Conservation (phyloP, 2,329 filamentous ascomycete genomes). For the Nemania sp. region DNA sequence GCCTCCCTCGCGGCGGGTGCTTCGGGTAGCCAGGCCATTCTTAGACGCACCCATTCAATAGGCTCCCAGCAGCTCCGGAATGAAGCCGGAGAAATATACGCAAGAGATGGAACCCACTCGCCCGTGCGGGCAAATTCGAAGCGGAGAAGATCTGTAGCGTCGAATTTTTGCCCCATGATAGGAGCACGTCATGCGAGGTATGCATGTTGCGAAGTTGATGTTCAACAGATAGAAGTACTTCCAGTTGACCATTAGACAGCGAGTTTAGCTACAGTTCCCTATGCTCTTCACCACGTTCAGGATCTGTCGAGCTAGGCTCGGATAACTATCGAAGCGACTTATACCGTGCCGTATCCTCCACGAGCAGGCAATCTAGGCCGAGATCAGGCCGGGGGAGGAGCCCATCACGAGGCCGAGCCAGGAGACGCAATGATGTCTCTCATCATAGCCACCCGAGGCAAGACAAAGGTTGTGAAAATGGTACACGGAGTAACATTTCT, state of each 20-base stretch:
- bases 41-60: conserved; percentile 17
- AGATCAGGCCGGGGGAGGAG: conserved; percentile 10
- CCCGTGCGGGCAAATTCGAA: conserved; percentile 25
- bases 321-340: not conserved
- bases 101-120: conserved; percentile 8
- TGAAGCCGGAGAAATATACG: not conserved
- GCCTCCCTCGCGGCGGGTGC: conserved; percentile 1
- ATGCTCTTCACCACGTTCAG: not conserved
- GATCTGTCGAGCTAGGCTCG: conserved; percentile 10
- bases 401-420: conserved; percentile 13
- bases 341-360: not conserved
- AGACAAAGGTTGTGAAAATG: conserved; percentile 1
- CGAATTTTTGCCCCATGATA: not conserved
- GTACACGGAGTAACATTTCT: conserved; percentile 1
- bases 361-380: not conserved
- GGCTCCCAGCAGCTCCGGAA: not conserved
- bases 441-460: not conserved
- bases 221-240: not conserved
- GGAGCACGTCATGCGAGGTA: conserved; percentile 6
- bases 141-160: conserved; percentile 23
- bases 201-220: not conserved
- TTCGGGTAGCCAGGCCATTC: conserved; percentile 3
- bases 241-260: conserved; percentile 6
- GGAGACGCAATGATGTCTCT: conserved; percentile 17
- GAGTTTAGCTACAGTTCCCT: not conserved